phyloP scores from a whole-genome alignment of 371 early-diverging fungal species.

The Apophysomyces variabilis region DNA sequence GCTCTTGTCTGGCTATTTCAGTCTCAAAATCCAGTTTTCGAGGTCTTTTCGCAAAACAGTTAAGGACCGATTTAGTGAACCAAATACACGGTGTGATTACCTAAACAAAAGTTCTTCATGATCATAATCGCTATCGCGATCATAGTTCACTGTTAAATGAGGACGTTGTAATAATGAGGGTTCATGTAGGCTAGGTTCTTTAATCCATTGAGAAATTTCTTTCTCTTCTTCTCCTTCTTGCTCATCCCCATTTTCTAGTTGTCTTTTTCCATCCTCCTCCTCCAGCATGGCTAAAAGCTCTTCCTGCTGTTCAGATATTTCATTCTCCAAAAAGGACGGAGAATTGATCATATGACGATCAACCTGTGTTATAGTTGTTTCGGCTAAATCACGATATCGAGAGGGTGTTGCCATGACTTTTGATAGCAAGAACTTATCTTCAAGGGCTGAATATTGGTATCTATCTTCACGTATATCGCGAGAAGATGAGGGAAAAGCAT shows the following conservation, averaged over 20 bases:
- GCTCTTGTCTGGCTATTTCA: constrained; percentile 18
- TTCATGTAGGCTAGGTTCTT: not conserved
- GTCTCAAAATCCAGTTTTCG: constrained; percentile 32
- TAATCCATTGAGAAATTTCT: constrained; percentile 19
- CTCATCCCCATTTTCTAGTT: not conserved
- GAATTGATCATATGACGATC: constrained; percentile 22
- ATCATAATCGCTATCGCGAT: constrained; percentile 14
- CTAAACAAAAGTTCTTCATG: constrained; percentile 10
- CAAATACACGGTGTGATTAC: not conserved
- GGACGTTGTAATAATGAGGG: not conserved
- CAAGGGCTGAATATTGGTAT: not conserved
- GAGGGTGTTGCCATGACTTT: constrained; percentile 31
- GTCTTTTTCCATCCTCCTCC: not conserved
- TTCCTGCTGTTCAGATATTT: constrained; percentile 10
- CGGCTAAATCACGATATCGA: constrained; percentile 15
- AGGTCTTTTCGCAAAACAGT: constrained; percentile 19
- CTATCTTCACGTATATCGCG: not conserved
- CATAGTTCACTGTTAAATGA: not conserved
- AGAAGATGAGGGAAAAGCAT: not conserved
- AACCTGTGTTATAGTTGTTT: constrained; percentile 15
- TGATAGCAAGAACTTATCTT: not conserved
- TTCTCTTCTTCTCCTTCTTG: constrained; percentile 17
- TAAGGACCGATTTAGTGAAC: too few relatives aligned
- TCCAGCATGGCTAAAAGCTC: not conserved
- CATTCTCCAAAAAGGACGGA: constrained; percentile 18